phyloP scores from a whole-genome alignment of 2,329 filamentous ascomycete genomes.

The Exophiala spinifera region DNA sequence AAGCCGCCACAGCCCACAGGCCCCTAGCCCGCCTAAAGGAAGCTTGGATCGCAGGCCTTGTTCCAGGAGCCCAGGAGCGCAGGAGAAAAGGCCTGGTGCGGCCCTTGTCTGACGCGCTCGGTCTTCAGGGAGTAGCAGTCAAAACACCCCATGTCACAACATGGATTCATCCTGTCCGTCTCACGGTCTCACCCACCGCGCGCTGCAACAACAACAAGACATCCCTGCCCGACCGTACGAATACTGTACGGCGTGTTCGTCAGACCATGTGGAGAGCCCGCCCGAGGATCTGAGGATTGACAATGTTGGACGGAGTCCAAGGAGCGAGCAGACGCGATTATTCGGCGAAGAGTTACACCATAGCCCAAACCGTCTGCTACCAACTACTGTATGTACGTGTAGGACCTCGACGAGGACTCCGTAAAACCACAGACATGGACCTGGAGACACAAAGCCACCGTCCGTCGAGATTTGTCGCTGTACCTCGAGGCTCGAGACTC shows the following conservation, averaged over 20 bases:
- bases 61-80: not conserved
- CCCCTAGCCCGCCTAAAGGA: not conserved
- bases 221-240: not conserved
- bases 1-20: not conserved
- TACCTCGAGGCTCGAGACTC: not conserved
- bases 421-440: not conserved
- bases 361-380: not conserved
- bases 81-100: not conserved
- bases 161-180: conserved; percentile 23
- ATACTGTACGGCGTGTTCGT: too few species aligned
- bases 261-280: not conserved
- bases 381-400: too few species aligned
- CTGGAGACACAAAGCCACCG: conserved; percentile 1
- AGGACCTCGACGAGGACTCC: not conserved
- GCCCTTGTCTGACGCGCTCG: conserved; percentile 21
- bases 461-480: conserved; percentile 3
- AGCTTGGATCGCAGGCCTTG: not conserved
- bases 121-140: conserved; percentile 14
- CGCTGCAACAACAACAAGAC: conserved; percentile 18
- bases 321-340: not conserved
- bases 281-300: too few species aligned
- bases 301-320: too few species aligned
- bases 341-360: not conserved
- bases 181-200: conserved; percentile 24
- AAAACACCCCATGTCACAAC: conserved; percentile 28